Evolutionary conservation across 1,284 basidiomycete genomes (phyloP), one percentile per base, ranked within the genome.

Genomic region (Boletus hoseneyae): DNA sequence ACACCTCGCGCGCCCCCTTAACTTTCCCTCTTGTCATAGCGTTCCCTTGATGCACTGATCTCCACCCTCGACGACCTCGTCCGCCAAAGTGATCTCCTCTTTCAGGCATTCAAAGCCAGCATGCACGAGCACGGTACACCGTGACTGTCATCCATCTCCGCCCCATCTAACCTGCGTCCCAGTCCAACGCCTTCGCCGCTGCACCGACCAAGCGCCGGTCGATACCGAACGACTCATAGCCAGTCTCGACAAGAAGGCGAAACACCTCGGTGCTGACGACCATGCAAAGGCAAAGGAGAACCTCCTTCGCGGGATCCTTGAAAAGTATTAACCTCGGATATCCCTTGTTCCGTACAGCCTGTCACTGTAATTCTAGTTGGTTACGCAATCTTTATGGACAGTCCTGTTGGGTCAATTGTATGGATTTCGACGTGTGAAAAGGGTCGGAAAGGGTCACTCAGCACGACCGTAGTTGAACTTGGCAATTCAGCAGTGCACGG

Each of bases 241-340:
- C 18, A 40, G 34, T 16, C 42, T 67, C 7, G 65, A 70, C 34
- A 58, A 53, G 29, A 64, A 55, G 45, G 60, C 51, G 19, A 67
- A 53, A 32, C 68, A 69, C 13, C 59, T 70, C 10, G 57, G 66
- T 16, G 64, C 63, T 39, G 52, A 70, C 36, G 67, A 70, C 37
- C 59, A 62, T 27, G 60, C 62, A 45, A 70, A 52, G 36, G 65
- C 67, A 30, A 70, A 70, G 35, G 65, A 66, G 48, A 70, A 54
- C 45, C 63, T 66, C 12, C 64, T 66, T 11, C 64, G 65, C 12
- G 65, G 67, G 16, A 66, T 66, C 29, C 54, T 66, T 15, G 65
- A 70, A 50, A 67, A 67, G 45, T 66, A 66, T 53, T 66, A 51
- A 57, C 33, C n/a, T 18, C 10, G 10, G 4, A 27, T 19, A 2